phyloP scores from a whole-genome alignment of 2,329 filamentous ascomycete species.

The Aspergillus ibericus region DNA sequence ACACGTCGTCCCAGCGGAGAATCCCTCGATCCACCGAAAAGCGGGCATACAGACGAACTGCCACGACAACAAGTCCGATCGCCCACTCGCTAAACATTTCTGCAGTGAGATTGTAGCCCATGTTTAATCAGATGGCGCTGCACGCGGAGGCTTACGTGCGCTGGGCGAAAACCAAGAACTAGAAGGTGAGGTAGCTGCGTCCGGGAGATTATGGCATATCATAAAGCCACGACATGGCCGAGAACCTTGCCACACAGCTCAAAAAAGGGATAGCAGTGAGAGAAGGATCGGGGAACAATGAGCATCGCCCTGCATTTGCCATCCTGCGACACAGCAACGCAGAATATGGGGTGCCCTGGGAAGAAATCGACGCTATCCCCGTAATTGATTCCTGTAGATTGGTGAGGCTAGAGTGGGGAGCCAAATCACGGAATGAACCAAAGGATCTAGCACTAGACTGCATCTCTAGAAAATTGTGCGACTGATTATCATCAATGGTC shows the following conservation, averaged over 20 bases:
- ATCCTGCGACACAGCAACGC: background rate
- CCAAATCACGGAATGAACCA: background rate
- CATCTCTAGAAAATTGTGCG: background rate
- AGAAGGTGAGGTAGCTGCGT: background rate
- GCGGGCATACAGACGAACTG: conserved; percentile 20
- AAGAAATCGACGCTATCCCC: background rate
- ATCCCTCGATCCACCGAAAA: conserved; percentile 13
- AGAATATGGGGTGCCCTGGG: background rate
- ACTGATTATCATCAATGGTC: background rate
- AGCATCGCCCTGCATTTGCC: background rate
- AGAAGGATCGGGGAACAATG: background rate
- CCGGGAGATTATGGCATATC: background rate
- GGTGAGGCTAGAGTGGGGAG: background rate
- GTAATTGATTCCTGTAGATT: background rate
- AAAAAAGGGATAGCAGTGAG: background rate
- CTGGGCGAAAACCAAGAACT: background rate
- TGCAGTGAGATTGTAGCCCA: conserved; percentile 19
- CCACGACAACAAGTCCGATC: conserved; percentile 17
- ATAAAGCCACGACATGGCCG: background rate
- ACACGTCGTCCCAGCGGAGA: conserved; percentile 21
- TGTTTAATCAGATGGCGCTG: background rate
- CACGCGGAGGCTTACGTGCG: background rate
- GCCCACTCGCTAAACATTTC: conserved; percentile 22
- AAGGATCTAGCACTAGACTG: background rate
- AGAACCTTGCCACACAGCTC: background rate